Evolutionary conservation across 352 stramenopile species (phyloP).

Genomic region (Elongisporangium anandrum): DNA sequence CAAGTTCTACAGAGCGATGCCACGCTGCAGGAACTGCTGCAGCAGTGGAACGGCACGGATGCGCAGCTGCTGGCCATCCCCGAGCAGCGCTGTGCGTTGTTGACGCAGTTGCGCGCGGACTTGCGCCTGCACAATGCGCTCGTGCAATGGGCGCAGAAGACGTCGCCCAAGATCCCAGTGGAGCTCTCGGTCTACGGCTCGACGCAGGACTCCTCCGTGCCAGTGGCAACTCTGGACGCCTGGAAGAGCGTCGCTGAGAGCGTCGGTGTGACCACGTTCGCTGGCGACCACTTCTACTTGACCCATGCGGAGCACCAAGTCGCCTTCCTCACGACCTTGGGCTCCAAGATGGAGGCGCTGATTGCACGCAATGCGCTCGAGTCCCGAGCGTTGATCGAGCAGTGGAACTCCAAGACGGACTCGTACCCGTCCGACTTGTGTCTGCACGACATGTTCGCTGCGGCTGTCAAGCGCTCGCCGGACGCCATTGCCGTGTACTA

Average conservation of each 20-base stretch:
- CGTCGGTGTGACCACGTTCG: slow-evolving; percentile 41
- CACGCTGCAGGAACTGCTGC: slow-evolving; percentile 36
- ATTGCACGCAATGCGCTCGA: slow-evolving; percentile 31
- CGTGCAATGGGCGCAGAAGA: slow-evolving; percentile 29
- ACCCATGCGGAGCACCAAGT: slow-evolving; percentile 25
- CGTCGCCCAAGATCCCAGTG: slow-evolving; percentile 30
- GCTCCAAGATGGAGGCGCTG: slow-evolving; percentile 31
- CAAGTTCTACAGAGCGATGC: slow-evolving; percentile 23
- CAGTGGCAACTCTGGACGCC: slow-evolving; percentile 22
- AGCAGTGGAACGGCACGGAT: slow-evolving; percentile 60
- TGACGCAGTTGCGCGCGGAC: slow-evolving; percentile 33
- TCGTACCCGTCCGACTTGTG: slow-evolving; percentile 68
- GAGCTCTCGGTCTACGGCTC: slow-evolving; percentile 53
- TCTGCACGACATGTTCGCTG: slow-evolving; percentile 79
- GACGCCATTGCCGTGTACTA: slow-evolving; percentile 71
- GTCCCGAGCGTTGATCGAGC: slow-evolving; percentile 36
- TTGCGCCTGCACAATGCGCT: slow-evolving; percentile 52
- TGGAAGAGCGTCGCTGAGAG: slow-evolving; percentile 28
- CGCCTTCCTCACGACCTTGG: slow-evolving; percentile 27
- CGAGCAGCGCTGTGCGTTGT: slow-evolving; percentile 25
- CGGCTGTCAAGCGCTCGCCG: slow-evolving; percentile 56
- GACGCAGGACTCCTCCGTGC: slow-evolving; percentile 29
- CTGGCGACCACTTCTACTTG: slow-evolving; percentile 63
- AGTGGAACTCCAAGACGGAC: slow-evolving; percentile 42
- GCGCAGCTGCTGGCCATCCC: slow-evolving; percentile 44